Evolutionary conservation across 2,329 filamentous ascomycete species (phyloP), one percentile per base, ranked within the genome.

Genomic region (Aspergillus unguis): DNA sequence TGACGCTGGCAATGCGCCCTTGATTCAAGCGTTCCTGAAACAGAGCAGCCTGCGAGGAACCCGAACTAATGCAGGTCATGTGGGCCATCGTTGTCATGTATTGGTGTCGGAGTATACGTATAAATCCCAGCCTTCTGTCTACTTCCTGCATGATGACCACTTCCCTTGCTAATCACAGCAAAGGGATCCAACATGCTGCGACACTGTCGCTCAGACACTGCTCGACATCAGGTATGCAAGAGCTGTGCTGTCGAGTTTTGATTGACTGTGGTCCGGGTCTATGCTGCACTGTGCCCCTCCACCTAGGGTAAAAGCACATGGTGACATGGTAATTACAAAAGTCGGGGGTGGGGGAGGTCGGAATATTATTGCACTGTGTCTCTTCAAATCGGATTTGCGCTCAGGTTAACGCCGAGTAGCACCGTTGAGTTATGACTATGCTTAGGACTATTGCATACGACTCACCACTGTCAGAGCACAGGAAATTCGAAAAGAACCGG

Each of bases 21-120:
- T 48, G 29, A 48, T 11, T 44, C 7, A 37, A 44, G 47, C n/a
- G 29, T 43, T 49, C 37, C 40, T 31, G 29, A 49, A 49, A 44
- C 26, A 42, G 37, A 31, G 44, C 38, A 49, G 37, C 46, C 25
- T 42, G 47, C 11, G 38, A 49, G 47, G 47, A 40, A n/a, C 4
- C 26, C 23, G 23, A 25, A 23, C 37, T 48, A 33, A 48, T 48
- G 46, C 46, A 27, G 29, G 11, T 44, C 42, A 31, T 33, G 38
- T 33, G 46, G 46, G 23, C 46, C 46, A 35, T 25, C 17, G 37
- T 42, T 28, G 37, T 25, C 41, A 28, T 41, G 35, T 35, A 31
- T 38, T 11, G 37, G 29, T 11, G 9, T 17, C 9, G 9, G 9
- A 36, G 33, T 36, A 36, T 36, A 10, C 10, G 9, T 4, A 41